Conservation (phyloP, 108 stramenopile genomes). For the Cyclotella choctawhatcheeana region DNA sequence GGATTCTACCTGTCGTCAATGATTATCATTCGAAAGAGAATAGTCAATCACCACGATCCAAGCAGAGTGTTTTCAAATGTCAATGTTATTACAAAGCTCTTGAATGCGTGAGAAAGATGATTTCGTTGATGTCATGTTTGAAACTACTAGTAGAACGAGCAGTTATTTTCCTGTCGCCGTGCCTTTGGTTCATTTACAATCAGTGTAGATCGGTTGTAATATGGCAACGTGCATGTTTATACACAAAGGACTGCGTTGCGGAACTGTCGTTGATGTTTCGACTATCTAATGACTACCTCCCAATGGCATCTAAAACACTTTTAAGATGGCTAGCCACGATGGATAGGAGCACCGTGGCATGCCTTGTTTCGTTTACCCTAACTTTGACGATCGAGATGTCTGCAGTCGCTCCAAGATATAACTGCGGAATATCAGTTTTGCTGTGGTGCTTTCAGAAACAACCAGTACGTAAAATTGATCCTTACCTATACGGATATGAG, state of each 20-base stretch:
- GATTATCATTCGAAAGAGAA: background rate
- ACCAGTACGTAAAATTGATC: constrained; percentile 10
- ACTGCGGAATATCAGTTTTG: background rate
- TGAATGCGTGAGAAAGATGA: background rate
- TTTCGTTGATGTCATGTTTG: too few relatives aligned
- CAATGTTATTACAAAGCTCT: background rate
- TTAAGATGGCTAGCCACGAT: background rate
- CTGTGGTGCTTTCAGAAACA: constrained; percentile 18
- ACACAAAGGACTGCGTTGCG: background rate
- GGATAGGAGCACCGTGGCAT: background rate
- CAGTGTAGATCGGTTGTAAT: background rate
- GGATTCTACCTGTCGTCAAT: background rate
- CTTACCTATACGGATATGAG: too few relatives aligned
- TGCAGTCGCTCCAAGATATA: constrained; percentile 12
- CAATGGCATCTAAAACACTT: too few relatives aligned
- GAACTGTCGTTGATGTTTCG: background rate
- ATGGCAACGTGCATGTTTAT: background rate
- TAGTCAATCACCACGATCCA: background rate
- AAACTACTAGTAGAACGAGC: too few relatives aligned
- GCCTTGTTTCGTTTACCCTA: background rate
- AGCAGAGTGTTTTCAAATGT: background rate
- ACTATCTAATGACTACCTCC: background rate
- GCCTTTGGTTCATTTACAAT: background rate
- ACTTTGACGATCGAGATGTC: constrained; percentile 12
- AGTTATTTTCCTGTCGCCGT: background rate